These are phyloP conservation scores for Phaeosphaeriaceae sp. DNA, from an alignment of 2,329 filamentous ascomycete genomes.

Conservation along the genomic window DNA sequence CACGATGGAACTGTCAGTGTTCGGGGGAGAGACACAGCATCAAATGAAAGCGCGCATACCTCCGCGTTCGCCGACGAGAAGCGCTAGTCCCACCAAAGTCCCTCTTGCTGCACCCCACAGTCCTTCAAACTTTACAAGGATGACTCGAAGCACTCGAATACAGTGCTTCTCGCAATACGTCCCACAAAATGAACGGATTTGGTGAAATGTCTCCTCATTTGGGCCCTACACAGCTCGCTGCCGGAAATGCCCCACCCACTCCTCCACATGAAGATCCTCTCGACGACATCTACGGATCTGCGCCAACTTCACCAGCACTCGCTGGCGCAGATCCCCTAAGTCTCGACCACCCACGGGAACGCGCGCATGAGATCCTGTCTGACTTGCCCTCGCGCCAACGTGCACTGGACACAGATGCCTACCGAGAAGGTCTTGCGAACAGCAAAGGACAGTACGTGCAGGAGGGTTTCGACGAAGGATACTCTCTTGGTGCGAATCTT, in stretches of 20 bases:
- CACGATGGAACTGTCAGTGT: no score
- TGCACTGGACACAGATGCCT: conserved; percentile 83
- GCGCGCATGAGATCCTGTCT: conserved; percentile 58
- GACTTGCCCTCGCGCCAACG: conserved; percentile 78
- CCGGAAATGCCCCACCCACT: conserved; percentile 39
- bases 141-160: conserved; percentile 11
- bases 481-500: conserved; percentile 80
- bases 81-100: conserved; percentile 21
- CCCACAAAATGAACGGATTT: conserved; percentile 21
- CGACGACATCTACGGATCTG: conserved; percentile 58
- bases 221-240: conserved; percentile 34
- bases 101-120: conserved; percentile 15
- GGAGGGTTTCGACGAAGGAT: conserved; percentile 90
- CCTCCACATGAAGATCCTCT: conserved; percentile 45
- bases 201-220: conserved; percentile 35
- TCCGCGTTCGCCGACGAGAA: conserved; percentile 21
- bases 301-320: conserved; percentile 47
- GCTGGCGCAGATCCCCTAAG: neutral
- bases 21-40: neutral
- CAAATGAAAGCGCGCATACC: conserved; percentile 20
- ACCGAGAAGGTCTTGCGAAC: conserved; percentile 82
- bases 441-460: conserved; percentile 82
- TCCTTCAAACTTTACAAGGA: conserved; percentile 7
- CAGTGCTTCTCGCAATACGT: neutral
- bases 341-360: conserved; percentile 2